phyloP scores from a whole-genome alignment of 2,329 filamentous ascomycete species.

The Simplicillium sp. region DNA sequence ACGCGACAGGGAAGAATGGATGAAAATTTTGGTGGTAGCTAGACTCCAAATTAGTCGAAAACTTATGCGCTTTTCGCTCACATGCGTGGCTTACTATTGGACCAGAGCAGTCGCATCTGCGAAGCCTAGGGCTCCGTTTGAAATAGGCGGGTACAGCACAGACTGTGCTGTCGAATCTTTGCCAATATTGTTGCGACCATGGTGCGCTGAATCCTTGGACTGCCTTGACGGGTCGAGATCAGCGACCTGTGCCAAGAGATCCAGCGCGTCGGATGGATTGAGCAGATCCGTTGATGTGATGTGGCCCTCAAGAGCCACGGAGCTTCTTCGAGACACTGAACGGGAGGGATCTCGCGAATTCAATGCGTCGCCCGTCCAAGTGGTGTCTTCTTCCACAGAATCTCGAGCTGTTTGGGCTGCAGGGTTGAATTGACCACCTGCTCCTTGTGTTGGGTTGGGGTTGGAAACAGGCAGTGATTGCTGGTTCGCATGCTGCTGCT shows the following conservation, averaged over 20 bases:
- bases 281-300: constrained; percentile 29
- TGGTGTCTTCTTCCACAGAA: constrained; percentile 1
- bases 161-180: constrained; percentile 2
- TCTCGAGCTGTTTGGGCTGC: not conserved
- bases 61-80: not conserved
- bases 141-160: constrained; percentile 21
- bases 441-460: no score
- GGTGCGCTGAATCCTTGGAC: constrained; percentile 5
- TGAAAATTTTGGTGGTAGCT: constrained; percentile 59
- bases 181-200: constrained; percentile 1
- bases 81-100: constrained; percentile 14
- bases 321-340: constrained; percentile 6
- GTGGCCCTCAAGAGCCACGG: constrained; percentile 22
- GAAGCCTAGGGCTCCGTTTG: constrained; percentile 17
- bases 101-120: constrained; percentile 16
- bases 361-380: constrained; percentile 5
- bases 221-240: constrained; percentile 21
- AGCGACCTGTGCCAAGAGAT: constrained; percentile 29
- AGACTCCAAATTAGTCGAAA: constrained; percentile 4
- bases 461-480: no score
- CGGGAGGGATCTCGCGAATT: constrained; percentile 5
- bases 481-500: no score
- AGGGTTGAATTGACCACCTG: not conserved
- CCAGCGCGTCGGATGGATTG: constrained; percentile 30
- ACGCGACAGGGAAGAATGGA: constrained; percentile 60